Conservation (phyloP, 1,284 basidiomycete species). For the Pseudozyma sp. region DNA sequence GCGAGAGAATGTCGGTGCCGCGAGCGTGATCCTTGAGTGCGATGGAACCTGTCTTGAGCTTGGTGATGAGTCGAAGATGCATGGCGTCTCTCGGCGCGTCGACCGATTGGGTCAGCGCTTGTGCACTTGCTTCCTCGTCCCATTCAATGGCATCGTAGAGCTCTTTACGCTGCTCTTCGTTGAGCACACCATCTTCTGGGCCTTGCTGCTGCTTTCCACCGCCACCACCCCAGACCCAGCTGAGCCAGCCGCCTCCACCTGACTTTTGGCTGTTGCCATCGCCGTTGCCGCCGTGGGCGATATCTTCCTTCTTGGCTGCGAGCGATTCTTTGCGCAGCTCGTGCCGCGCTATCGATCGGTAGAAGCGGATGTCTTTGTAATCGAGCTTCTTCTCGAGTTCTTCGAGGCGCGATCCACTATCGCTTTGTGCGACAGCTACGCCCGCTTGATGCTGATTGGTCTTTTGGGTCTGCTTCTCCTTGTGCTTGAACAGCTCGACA, state of each 20-base stretch:
- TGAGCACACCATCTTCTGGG: slow-evolving; percentile 75
- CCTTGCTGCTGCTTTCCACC: slow-evolving; percentile 40
- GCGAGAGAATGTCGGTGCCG: slow-evolving; percentile 80
- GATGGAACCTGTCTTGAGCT: slow-evolving; percentile 64
- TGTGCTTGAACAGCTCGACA: slow-evolving; percentile 84
- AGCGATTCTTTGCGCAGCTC: slow-evolving; percentile 82
- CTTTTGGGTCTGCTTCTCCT: slow-evolving; percentile 71
- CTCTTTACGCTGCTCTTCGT: slow-evolving; percentile 91
- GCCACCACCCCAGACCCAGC: slow-evolving; percentile 66
- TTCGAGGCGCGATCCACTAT: slow-evolving; percentile 72
- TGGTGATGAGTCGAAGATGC: slow-evolving; percentile 79
- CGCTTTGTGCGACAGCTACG: slow-evolving; percentile 51
- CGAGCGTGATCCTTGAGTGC: slow-evolving; percentile 58
- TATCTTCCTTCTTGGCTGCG: slow-evolving; percentile 65
- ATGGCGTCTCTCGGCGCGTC: slow-evolving; percentile 82
- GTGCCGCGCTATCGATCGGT: slow-evolving; percentile 92
- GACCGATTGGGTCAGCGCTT: slow-evolving; percentile 51
- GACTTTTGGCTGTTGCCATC: slow-evolving; percentile 70
- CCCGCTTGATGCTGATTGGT: slow-evolving; percentile 57
- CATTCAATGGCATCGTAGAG: slow-evolving; percentile 95
- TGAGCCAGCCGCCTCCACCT: slow-evolving; percentile 62
- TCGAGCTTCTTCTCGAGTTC: slow-evolving; percentile 83
- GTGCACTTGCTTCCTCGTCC: slow-evolving; percentile 72
- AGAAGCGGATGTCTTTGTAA: slow-evolving; percentile 97
- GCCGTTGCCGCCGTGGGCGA: slow-evolving; percentile 69